Percentiles rank a stretch among this genome's conserved stretches.
phyloP scores from a whole-genome alignment of 2,329 filamentous ascomycete species.

The Hypoxylon sp. region DNA sequence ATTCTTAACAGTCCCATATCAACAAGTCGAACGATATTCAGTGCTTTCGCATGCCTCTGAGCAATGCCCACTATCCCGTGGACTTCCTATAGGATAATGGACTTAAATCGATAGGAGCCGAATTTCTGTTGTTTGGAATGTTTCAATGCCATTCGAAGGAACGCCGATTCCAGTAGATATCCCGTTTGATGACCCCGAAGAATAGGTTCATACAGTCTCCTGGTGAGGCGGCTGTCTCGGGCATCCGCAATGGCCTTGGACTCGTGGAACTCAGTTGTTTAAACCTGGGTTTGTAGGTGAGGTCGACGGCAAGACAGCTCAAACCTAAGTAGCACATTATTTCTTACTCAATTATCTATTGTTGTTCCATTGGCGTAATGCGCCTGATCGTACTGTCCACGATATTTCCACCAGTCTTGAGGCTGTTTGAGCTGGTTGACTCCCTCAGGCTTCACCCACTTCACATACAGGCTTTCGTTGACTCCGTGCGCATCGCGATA shows the following conservation, averaged over 20 bases:
- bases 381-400: constrained; percentile 25
- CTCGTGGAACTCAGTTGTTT: neutral
- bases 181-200: no score
- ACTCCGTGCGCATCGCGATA: constrained; percentile 33
- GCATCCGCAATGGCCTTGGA: no score
- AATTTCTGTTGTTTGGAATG: no score
- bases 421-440: constrained; percentile 28
- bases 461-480: constrained; percentile 26
- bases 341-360: constrained; percentile 17
- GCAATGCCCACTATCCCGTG: no score
- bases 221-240: no score
- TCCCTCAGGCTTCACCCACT: constrained; percentile 36
- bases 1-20: neutral
- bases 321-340: neutral
- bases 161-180: no score
- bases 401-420: constrained; percentile 34
- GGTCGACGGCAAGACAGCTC: neutral
- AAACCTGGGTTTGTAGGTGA: neutral
- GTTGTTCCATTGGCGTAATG: constrained; percentile 21
- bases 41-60: neutral
- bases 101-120: no score
- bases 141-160: no score
- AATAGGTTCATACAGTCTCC: no score
- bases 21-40: neutral
- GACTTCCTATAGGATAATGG: no score